Evolutionary conservation across 2,329 filamentous ascomycete genomes (phyloP).

Genomic region (Shiraia bambusicola): DNA sequence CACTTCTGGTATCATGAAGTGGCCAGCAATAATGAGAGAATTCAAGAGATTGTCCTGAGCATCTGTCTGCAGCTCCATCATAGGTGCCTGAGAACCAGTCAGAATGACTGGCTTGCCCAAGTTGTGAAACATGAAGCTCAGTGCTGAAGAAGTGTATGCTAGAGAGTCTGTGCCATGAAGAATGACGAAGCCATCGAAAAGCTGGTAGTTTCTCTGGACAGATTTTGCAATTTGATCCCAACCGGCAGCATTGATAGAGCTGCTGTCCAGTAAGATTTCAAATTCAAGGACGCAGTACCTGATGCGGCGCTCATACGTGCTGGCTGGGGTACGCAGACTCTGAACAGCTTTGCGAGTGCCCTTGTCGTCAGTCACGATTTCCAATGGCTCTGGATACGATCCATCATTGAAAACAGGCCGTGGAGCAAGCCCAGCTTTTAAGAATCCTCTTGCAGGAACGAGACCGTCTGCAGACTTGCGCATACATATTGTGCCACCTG

Average conservation of each 20-base stretch:
- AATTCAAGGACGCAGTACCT: constrained; percentile 86
- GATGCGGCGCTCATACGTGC: constrained; percentile 76
- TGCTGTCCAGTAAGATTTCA: constrained; percentile 80
- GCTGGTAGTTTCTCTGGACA: constrained; percentile 81
- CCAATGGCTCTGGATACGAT: constrained; percentile 57
- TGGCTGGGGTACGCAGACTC: constrained; percentile 76
- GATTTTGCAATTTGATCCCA: constrained; percentile 82
- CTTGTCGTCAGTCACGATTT: constrained; percentile 56
- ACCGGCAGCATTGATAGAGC: constrained; percentile 80
- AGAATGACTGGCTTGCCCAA: constrained; percentile 89
- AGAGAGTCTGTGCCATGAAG: constrained; percentile 89
- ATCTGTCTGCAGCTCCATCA: constrained; percentile 87
- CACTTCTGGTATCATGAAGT: constrained; percentile 90
- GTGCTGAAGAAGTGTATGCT: constrained; percentile 81
- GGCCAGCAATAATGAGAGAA: constrained; percentile 84
- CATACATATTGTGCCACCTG: constrained; percentile 84
- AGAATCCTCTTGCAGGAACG: constrained; percentile 71
- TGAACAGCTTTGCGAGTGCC: constrained; percentile 57
- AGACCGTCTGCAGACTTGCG: constrained; percentile 76
- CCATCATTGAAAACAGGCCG: constrained; percentile 84
- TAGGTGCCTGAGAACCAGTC: constrained; percentile 71
- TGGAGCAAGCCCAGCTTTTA: constrained; percentile 78
- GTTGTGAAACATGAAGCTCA: constrained; percentile 91
- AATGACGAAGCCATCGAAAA: constrained; percentile 89
- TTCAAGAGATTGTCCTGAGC: constrained; percentile 88